Evolutionary conservation across 192 early-diverging fungal genomes (phyloP), one percentile per base, ranked within the genome.

Genomic region (Linnemannia zychae): DNA sequence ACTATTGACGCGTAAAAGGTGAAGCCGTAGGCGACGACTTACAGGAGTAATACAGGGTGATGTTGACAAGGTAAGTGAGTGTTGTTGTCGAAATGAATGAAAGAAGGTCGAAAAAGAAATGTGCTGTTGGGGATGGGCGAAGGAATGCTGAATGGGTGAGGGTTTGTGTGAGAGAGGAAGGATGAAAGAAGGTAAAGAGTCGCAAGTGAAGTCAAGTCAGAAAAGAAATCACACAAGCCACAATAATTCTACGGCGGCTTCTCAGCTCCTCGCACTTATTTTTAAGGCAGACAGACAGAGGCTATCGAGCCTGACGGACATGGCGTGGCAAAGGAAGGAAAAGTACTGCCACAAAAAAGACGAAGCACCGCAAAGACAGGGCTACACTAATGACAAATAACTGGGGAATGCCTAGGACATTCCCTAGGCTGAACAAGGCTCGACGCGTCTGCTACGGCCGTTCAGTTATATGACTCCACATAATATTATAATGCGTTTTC

Each of bases 161-260:
- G 24, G n/a, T n/a, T n/a, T 63, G 57, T 63, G 57, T 60, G 57
- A 63, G 57, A 3, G 53, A 24, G n/a, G 57, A 63, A 6, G 57
- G 24, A 63, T 44, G 40, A 44, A 63, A 7, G 31, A 63, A 53
- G 22, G 47, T 50, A 22, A 22, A n/a, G 13, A 31, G 28, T n/a
- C 57, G 15, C 24, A n/a, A 28, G 22, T 52, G 49, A 49, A 13
- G 15, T 52, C 50, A 57, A 57, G 52, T 57, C 52, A 57, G 24
- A 63, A 57, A 63, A 63, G 57, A 31, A 63, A 63, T 28, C 28
- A n/a, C 24, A n/a, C 24, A 63, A 63, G 57, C 57, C 57, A 63
- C 57, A n/a, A 31, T 7, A 4, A 13, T 5, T 31, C n/a, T 63
- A 15, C 28, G 57, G 9, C 53, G 12, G 57, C 28, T 13, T 12